These are phyloP conservation scores for Lodderomyces margitis DNA, from an alignment of 1,139 yeast genomes.

Conservation along the genomic window DNA sequence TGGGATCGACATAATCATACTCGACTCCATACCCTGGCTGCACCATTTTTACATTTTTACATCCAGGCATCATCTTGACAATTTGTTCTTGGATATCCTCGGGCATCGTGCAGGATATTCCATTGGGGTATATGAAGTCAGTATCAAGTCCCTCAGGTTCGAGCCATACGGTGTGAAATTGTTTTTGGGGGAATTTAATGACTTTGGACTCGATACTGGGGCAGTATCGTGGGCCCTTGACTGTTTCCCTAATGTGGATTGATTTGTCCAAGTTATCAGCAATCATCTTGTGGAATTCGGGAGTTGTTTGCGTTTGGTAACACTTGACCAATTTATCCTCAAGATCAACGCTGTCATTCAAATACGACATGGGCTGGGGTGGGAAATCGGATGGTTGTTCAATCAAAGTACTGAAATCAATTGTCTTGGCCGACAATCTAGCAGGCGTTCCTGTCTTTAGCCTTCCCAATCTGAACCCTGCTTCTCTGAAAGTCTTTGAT, in stretches of 20 bases:
- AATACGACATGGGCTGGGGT: constrained; percentile 84
- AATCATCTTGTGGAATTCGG: constrained; percentile 68
- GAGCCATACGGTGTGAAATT: constrained; percentile 82
- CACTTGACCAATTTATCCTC: constrained; percentile 63
- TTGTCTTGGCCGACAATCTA: constrained; percentile 68
- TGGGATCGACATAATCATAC: constrained; percentile 93
- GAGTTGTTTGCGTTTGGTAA: constrained; percentile 77
- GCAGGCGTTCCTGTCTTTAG: constrained; percentile 98
- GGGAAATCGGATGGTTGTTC: constrained; percentile 80
- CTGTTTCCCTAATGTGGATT: constrained; percentile 89
- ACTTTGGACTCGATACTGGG: constrained; percentile 94
- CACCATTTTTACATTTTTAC: constrained; percentile 80
- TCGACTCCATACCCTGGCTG: constrained; percentile 99
- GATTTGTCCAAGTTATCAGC: constrained; percentile 73
- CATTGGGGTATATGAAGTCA: constrained; percentile 89
- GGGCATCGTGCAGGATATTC: constrained; percentile 96
- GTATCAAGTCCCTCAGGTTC: constrained; percentile 95
- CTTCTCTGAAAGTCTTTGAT: constrained; percentile 68
- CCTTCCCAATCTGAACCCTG: constrained; percentile 84
- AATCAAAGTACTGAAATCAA: constrained; percentile 58
- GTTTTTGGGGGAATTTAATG: constrained; percentile 73
- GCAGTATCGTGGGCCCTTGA: constrained; percentile 95
- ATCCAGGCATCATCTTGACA: constrained; percentile 79
- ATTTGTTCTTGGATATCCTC: constrained; percentile 80
- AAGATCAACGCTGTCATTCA: constrained; percentile 66